Conservation (phyloP, 345 rosid species). For the Sonneratia caseolaris region DNA sequence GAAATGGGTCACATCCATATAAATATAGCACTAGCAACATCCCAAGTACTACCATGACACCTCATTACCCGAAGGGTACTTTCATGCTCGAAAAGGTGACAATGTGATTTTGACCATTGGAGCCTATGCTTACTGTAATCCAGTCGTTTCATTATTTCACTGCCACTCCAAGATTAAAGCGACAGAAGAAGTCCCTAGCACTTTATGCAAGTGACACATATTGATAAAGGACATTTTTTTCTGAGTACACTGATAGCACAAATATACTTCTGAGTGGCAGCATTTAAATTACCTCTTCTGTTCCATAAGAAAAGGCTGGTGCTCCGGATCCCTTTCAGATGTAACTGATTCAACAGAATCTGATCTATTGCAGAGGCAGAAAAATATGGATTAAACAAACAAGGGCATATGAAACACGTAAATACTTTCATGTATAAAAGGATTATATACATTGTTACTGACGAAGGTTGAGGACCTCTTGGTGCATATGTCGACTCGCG, state of each 20-base stretch:
- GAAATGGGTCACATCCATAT: background rate
- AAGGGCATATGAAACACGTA: background rate
- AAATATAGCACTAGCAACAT: background rate
- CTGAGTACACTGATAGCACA: too few relatives aligned
- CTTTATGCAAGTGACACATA: background rate
- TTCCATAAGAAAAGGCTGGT: conserved; percentile 38
- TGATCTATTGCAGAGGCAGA: conserved; percentile 22
- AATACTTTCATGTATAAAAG: background rate
- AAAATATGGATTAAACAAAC: background rate
- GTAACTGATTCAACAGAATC: conserved; percentile 20
- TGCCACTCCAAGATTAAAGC: background rate
- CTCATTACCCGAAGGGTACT: background rate
- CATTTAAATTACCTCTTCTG: conserved; percentile 31
- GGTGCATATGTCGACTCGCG: conserved; percentile 57
- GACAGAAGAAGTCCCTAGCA: background rate
- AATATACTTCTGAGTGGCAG: background rate
- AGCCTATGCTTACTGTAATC: background rate
- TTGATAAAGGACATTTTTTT: too few relatives aligned
- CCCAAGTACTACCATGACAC: background rate
- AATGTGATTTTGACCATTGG: background rate
- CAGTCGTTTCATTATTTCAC: background rate
- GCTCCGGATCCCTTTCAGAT: conserved; percentile 22
- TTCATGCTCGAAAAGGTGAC: background rate
- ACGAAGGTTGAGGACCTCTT: conserved; percentile 29
- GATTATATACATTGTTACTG: conserved; percentile 18